Base-by-base conservation (phyloP, 352 stramenopile species). In the Phytophthora palmivora region DNA sequence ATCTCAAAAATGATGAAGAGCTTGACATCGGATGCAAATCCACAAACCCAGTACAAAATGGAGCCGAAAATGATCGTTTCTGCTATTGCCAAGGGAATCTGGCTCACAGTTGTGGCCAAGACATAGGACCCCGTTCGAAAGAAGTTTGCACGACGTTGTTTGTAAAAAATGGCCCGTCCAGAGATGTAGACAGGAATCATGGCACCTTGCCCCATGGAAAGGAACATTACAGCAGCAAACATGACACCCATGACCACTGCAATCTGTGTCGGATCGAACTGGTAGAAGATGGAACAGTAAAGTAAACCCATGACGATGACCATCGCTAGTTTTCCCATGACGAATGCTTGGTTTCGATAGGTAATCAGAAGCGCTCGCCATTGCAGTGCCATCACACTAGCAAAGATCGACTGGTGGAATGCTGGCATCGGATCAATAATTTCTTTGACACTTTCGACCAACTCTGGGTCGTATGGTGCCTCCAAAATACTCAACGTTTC, bases 331-430 rank as follows among this genome's bases (percentile, higher is more conserved):
- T 73, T 63, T 8, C 54, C 70, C 11, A 72, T 67, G 6, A 80
- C 51, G 33, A 84, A 73, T 2, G 58, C 56, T 44, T 64, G 65
- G 64, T 87, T 82, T 4, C 74, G 68, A 6, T 66, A 56, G 61
- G 74, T 89, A 7, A 97, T 69, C 15, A 79, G 66, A 26, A 89
- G 58, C 26, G 90, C 73, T 8, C 91, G 82, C 15, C 43, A 47
- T 12, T 76, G 45, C 6, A 83, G 42, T 7, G 68, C 44, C 32
- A 58, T 41, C n/a, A 64, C 64, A 41, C 43, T 75, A 3, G 18
- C 30, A n/a, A 47, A 50, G 10, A 75, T 54, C n/a, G 52, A 70
- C 52, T 72, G 69, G 38, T 75, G 65, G 34, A 78, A 75, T 16
- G 59, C 45, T 1, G 66, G 66, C 66, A 76, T 78, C 7, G 36